Evolutionary conservation across 169 alveolate species (phyloP).

Genomic region (Plasmodium berghei): DNA sequence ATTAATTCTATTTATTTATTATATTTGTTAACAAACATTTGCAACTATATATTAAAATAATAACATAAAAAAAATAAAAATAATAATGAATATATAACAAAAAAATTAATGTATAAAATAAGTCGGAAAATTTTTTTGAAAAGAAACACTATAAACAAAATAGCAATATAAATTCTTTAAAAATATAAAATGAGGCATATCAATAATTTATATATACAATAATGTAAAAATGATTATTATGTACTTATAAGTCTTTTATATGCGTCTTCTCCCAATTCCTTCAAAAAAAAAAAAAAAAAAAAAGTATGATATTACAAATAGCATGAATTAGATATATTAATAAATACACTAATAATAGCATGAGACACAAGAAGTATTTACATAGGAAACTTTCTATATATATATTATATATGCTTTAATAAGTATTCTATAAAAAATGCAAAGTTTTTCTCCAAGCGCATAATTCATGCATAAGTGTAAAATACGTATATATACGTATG

Average conservation of each 20-base stretch:
- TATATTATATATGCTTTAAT: not conserved
- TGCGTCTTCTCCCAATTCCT: conserved; percentile 73
- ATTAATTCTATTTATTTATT: no score
- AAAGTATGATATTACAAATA: not conserved
- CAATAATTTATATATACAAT: no score
- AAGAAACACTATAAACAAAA: no score
- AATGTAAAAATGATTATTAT: not conserved
- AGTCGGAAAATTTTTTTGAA: no score
- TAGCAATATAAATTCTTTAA: not conserved
- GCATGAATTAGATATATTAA: no score
- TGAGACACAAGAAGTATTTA: not conserved
- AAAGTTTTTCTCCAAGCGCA: not conserved
- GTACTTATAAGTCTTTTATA: conserved; percentile 15
- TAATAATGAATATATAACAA: no score
- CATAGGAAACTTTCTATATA: not conserved
- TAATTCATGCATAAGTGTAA: no score
- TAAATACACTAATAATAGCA: not conserved
- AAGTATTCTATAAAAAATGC: not conserved
- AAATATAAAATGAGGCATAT: not conserved
- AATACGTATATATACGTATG: not conserved
- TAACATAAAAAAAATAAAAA: no score
- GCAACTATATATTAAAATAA: no score
- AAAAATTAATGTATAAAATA: no score
- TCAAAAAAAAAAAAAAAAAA: conserved; percentile 19
- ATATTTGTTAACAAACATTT: no score